Evolutionary conservation across 257 asterid genomes (phyloP).

Genomic region (Penstemon eatonii): DNA sequence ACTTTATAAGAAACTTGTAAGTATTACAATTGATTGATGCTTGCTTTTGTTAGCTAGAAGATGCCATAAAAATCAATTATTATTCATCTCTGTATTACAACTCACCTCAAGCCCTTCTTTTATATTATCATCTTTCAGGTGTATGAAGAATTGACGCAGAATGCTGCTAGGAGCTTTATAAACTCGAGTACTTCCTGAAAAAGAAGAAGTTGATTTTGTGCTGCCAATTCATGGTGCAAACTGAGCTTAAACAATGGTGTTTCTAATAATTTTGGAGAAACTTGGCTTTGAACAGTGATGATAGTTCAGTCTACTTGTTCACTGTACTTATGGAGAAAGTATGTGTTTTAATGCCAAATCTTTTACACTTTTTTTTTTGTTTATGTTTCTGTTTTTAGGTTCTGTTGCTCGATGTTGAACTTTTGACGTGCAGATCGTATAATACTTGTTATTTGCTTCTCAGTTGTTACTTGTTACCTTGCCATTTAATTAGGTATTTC

Average conservation of each 20-base stretch:
- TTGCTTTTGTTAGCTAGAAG: conserved; percentile 18
- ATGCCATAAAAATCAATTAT: neutral
- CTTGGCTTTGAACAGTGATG: neutral
- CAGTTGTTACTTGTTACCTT: neutral
- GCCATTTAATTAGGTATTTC: neutral
- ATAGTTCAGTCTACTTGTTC: neutral
- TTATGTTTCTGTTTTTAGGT: neutral
- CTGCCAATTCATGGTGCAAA: no score
- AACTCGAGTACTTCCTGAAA: conserved; percentile 23
- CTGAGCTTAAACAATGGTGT: no score
- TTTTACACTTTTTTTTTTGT: neutral
- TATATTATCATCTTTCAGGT: conserved; percentile 46
- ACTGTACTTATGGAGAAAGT: conserved; percentile 10
- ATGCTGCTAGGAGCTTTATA: conserved; percentile 56
- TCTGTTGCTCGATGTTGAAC: conserved; percentile 5
- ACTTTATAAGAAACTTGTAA: conserved; percentile 68
- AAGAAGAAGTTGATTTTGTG: no score
- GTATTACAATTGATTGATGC: conserved; percentile 24
- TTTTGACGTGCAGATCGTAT: neutral
- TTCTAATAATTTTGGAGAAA: no score
- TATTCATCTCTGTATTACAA: neutral
- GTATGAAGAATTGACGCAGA: conserved; percentile 58
- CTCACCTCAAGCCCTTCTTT: neutral
- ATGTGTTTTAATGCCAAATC: neutral
- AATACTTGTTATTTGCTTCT: neutral